A percentile compares a stretch with the other conserved stretches of the same genome.
These are phyloP conservation scores for Saccharum officinarum DNA, from an alignment of 176 grass and related monocot species.

Conservation along the genomic window DNA sequence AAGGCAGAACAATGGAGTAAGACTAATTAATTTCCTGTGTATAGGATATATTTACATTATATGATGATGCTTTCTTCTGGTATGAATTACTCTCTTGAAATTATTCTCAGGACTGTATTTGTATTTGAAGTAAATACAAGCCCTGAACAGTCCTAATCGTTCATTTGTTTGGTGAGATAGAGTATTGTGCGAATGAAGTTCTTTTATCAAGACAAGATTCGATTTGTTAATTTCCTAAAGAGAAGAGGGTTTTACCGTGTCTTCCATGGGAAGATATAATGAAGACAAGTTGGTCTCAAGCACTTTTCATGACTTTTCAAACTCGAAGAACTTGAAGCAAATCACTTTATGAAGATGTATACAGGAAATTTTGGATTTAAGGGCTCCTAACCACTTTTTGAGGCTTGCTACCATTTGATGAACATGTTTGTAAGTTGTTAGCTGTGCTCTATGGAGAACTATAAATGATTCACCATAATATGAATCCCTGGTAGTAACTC, in stretches of 20 bases:
- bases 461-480: constrained; percentile 39
- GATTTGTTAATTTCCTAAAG: constrained; percentile 49
- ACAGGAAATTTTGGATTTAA: constrained; percentile 52
- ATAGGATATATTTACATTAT: constrained; percentile 13
- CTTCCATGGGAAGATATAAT: constrained; percentile 62
- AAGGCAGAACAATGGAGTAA: not conserved
- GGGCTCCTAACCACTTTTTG: constrained; percentile 51
- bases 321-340: constrained; percentile 62
- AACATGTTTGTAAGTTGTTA: constrained; percentile 67
- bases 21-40: not conserved
- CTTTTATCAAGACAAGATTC: constrained; percentile 51
- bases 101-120: constrained; percentile 78
- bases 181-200: constrained; percentile 54
- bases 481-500: constrained; percentile 38
- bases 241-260: constrained; percentile 39
- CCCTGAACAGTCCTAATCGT: constrained; percentile 56
- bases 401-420: constrained; percentile 52
- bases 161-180: constrained; percentile 60
- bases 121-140: constrained; percentile 79
- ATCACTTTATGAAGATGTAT: constrained; percentile 51
- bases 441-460: constrained; percentile 53
- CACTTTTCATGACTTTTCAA: constrained; percentile 54
- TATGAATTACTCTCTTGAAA: constrained; percentile 52
- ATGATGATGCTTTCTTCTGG: constrained; percentile 21
- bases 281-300: constrained; percentile 70